phyloP scores from a whole-genome alignment of 2,329 filamentous ascomycete genomes.

The Didymella segeticola region DNA sequence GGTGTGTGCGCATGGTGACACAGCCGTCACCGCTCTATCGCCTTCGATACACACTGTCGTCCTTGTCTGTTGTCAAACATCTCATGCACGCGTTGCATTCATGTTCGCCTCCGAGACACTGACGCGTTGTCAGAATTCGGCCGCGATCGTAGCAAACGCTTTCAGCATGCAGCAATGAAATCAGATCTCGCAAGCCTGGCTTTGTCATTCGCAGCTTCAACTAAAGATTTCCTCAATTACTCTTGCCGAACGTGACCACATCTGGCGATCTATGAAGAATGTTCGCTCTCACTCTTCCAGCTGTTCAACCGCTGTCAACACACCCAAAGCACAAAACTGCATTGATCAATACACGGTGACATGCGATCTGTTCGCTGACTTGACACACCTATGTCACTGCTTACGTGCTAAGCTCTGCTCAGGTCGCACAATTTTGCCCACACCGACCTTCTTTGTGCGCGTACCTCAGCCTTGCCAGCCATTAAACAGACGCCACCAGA shows the following conservation, averaged over 20 bases:
- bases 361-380: conserved; percentile 2
- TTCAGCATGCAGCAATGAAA: not conserved
- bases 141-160: not conserved
- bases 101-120: not conserved
- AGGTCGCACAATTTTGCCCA: conserved; percentile 10
- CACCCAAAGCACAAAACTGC: not conserved
- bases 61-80: not conserved
- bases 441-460: conserved; percentile 15
- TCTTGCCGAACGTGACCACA: not conserved
- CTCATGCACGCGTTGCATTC: not conserved
- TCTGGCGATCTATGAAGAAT: not conserved
- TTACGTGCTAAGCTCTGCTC: conserved; percentile 13
- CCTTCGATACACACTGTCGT: not conserved
- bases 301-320: not conserved
- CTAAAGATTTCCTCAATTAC: not conserved
- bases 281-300: not conserved
- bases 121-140: not conserved
- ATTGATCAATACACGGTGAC: not conserved
- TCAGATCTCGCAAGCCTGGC: not conserved
- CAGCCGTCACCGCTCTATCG: conserved; percentile 12
- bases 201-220: conserved; percentile 6
- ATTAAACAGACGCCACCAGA: not conserved
- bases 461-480: not conserved
- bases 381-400: conserved; percentile 9
- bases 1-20: conserved; percentile 7